Evolutionary conservation across 106 monocot genomes (phyloP).

Genomic region (Hemerocallis citrina): DNA sequence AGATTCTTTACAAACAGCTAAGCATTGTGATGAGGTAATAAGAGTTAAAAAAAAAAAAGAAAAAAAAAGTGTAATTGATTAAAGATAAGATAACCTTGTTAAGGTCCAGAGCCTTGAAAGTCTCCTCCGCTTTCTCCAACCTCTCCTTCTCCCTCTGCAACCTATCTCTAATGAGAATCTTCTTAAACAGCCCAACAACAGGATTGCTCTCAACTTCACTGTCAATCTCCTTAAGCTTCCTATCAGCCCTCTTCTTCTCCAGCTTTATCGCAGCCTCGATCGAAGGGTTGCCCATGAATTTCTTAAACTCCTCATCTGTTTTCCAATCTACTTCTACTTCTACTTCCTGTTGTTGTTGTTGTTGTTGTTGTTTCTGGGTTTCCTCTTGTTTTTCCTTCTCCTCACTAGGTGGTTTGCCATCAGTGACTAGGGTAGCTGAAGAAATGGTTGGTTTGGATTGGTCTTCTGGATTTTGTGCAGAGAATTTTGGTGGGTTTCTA

Average conservation of each 20-base stretch:
- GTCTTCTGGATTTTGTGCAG: conserved; percentile 17
- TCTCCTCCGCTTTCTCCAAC: conserved; percentile 69
- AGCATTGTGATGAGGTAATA: too few species aligned
- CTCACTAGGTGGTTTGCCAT: neutral
- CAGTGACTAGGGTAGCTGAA: conserved; percentile 9
- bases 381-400: conserved; percentile 13
- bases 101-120: conserved; percentile 83
- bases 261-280: conserved; percentile 88
- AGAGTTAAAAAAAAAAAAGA: too few species aligned
- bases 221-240: conserved; percentile 61
- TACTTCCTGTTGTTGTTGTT: too few species aligned
- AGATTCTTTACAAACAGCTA: too few species aligned
- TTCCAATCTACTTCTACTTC: conserved; percentile 91
- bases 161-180: conserved; percentile 22
- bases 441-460: conserved; percentile 1
- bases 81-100: conserved; percentile 82
- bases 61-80: neutral
- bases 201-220: conserved; percentile 27
- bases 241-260: conserved; percentile 80
- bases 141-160: conserved; percentile 65
- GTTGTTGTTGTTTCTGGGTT: conserved; percentile 26
- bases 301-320: conserved; percentile 84
- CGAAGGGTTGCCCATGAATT: conserved; percentile 85
- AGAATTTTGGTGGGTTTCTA: conserved; percentile 1
- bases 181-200: conserved; percentile 37